Evolutionary conservation across 306 rosid species (phyloP).

Genomic region (Sechiopsis laciniata): DNA sequence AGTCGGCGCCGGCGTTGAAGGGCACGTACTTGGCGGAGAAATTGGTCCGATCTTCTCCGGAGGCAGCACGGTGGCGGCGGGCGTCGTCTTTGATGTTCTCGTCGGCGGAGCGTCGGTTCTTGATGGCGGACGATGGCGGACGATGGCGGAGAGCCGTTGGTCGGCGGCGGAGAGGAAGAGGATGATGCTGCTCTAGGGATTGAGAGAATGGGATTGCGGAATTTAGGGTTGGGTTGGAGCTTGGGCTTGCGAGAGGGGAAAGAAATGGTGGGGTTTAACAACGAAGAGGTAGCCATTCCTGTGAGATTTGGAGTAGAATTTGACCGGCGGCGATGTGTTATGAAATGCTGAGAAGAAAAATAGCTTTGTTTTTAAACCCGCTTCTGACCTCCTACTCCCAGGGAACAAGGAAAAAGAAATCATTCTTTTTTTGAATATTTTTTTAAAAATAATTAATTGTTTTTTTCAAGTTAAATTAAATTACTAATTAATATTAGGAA

Average conservation of each 20-base stretch:
- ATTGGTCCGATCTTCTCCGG: conserved; percentile 9
- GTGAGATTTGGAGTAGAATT: no score
- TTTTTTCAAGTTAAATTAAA: no score
- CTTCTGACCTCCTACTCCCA: background rate
- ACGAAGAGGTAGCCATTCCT: conserved; percentile 40
- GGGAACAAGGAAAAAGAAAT: background rate
- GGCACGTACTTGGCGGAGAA: conserved; percentile 76
- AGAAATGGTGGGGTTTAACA: conserved; percentile 42
- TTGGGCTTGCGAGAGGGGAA: conserved; percentile 28
- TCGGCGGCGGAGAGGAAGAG: conserved; percentile 19
- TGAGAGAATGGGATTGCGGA: conserved; percentile 4
- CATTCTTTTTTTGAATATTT: no score
- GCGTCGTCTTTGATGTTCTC: conserved; percentile 70
- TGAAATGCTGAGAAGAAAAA: background rate
- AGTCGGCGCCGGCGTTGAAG: conserved; percentile 40
- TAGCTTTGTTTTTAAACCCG: background rate
- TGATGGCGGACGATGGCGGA: background rate
- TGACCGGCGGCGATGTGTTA: no score
- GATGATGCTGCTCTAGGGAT: conserved; percentile 35
- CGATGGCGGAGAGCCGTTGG: no score
- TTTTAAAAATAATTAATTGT: no score
- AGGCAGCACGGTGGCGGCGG: conserved; percentile 39
- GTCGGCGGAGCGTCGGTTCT: conserved; percentile 35
- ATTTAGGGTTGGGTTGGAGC: background rate
- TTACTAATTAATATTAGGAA: no score